Percentiles rank a stretch among this genome's conserved stretches.
Evolutionary conservation across 495 filamentous ascomycete species (phyloP).

Genomic region (Halenospora varia): DNA sequence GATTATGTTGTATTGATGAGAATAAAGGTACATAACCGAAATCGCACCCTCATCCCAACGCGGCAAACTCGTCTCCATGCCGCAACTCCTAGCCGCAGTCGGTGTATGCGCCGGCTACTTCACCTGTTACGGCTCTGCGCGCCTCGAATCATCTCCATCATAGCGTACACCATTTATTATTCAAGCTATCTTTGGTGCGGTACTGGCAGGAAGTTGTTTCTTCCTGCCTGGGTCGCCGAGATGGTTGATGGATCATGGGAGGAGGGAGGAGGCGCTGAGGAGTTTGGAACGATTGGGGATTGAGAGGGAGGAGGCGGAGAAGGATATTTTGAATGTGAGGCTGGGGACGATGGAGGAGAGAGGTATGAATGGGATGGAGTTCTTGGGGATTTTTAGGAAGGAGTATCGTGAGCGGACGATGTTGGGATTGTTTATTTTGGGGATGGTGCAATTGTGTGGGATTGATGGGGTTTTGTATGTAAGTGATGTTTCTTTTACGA

Average conservation of each 20-base stretch:
- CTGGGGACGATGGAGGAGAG: neutral
- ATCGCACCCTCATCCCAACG: constrained; percentile 50
- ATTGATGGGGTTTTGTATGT: constrained; percentile 52
- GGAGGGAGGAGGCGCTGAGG: neutral
- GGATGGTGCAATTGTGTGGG: constrained; percentile 45
- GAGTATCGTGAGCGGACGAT: constrained; percentile 37
- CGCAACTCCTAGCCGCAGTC: constrained; percentile 49
- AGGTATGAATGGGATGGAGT: neutral
- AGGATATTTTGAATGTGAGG: neutral
- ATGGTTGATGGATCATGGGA: constrained; percentile 29
- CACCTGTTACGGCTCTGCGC: constrained; percentile 54
- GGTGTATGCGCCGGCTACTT: constrained; percentile 57
- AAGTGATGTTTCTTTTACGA: constrained; percentile 22
- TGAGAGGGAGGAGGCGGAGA: neutral
- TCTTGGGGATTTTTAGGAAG: constrained; percentile 31
- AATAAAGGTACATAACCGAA: constrained; percentile 51
- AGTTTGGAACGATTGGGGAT: neutral
- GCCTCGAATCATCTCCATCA: constrained; percentile 45
- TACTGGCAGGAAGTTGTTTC: constrained; percentile 35
- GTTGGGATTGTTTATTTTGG: constrained; percentile 45
- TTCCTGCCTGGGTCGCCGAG: constrained; percentile 38
- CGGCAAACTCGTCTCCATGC: constrained; percentile 49
- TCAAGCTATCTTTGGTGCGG: constrained; percentile 37
- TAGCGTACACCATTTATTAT: constrained; percentile 54
- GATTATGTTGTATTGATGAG: neutral